Evolutionary conservation across 1,139 yeast species (phyloP).

Genomic region (Kodamaea sp.): DNA sequence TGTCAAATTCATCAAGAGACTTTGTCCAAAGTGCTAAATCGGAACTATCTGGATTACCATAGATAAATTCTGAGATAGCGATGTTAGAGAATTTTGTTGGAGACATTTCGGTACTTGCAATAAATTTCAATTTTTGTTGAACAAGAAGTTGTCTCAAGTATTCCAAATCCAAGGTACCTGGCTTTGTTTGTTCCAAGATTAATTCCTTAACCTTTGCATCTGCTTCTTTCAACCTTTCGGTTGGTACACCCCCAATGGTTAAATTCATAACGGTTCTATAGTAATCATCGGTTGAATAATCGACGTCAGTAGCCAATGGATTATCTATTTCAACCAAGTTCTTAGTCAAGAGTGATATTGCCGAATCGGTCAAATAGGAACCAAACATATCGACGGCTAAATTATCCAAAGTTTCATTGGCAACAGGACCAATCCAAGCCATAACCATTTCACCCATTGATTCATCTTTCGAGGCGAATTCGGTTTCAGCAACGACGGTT

Average conservation of each 20-base stretch:
- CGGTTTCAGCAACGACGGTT: conserved; percentile 48
- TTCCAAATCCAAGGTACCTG: conserved; percentile 53
- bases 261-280: conserved; percentile 56
- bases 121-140: conserved; percentile 60
- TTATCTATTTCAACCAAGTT: conserved; percentile 75
- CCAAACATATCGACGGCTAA: conserved; percentile 71
- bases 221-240: conserved; percentile 53
- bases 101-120: conserved; percentile 64
- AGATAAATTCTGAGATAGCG: conserved; percentile 76
- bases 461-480: conserved; percentile 89
- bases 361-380: conserved; percentile 72
- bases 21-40: conserved; percentile 54
- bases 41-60: conserved; percentile 63
- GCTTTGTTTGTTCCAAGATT: conserved; percentile 46
- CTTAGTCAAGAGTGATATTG: conserved; percentile 65
- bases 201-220: conserved; percentile 50
- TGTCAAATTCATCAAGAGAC: conserved; percentile 58
- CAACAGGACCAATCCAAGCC: conserved; percentile 81
- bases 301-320: conserved; percentile 75
- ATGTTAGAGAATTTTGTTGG: conserved; percentile 59
- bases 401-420: conserved; percentile 48
- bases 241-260: conserved; percentile 72
- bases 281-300: conserved; percentile 68
- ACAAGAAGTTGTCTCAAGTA: conserved; percentile 66
- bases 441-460: conserved; percentile 72